phyloP scores from a whole-genome alignment of 306 rosid species.

The Trifolium fragiferum region DNA sequence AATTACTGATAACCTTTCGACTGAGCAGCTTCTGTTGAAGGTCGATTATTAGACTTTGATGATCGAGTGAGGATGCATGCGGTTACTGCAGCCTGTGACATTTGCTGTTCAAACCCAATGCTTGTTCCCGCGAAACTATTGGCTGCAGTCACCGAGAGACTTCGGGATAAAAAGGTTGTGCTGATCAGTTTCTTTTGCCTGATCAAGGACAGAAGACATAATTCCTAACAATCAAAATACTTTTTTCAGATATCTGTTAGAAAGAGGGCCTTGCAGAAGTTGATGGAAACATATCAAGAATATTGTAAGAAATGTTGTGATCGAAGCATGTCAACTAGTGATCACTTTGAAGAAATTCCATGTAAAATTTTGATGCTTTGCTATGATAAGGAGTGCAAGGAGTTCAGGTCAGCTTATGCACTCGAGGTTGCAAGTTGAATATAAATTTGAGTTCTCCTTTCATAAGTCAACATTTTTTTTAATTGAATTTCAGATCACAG shows the following conservation, averaged over 20 bases:
- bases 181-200: slow-evolving; percentile 20
- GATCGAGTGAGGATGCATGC: slow-evolving; percentile 91
- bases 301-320: slow-evolving; percentile 81
- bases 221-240: slow-evolving; percentile 28
- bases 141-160: slow-evolving; percentile 74
- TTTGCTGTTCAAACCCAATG: slow-evolving; percentile 67
- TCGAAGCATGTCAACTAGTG: slow-evolving; percentile 58
- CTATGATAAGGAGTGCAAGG: slow-evolving; percentile 87
- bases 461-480: not conserved
- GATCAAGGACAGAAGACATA: slow-evolving; percentile 32
- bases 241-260: slow-evolving; percentile 73
- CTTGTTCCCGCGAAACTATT: slow-evolving; percentile 63
- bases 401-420: slow-evolving; percentile 72
- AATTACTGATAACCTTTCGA: slow-evolving; percentile 41
- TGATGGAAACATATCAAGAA: slow-evolving; percentile 71
- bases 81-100: slow-evolving; percentile 83
- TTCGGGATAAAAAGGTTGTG: slow-evolving; percentile 84
- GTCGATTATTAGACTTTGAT: slow-evolving; percentile 72
- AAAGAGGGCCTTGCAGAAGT: slow-evolving; percentile 74
- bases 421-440: slow-evolving; percentile 39
- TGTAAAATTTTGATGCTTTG: slow-evolving; percentile 89
- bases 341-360: slow-evolving; percentile 80
- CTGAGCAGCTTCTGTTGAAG: slow-evolving; percentile 79
- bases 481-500: slow-evolving; percentile 63
- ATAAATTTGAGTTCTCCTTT: slow-evolving; percentile 32